Evolutionary conservation across 345 rosid species (phyloP).

Genomic region (Hibiscus syriacus): DNA sequence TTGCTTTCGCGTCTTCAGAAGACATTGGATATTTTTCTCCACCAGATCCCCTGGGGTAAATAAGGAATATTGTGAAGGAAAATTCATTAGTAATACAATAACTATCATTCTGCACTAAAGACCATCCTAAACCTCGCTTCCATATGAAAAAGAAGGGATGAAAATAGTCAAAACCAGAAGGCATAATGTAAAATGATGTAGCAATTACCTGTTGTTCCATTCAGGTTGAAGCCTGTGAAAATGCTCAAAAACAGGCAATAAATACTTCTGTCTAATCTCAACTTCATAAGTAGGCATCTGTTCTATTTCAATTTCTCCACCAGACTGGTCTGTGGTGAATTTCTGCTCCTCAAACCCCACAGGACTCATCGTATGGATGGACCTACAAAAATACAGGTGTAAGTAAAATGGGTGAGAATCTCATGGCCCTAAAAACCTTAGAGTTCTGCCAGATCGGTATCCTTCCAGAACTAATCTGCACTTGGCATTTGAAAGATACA

Average conservation of each 20-base stretch:
- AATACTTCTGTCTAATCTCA: conserved; percentile 73
- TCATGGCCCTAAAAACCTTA: conserved; percentile 42
- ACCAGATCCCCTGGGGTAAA: conserved; percentile 34
- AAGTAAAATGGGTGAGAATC: conserved; percentile 8
- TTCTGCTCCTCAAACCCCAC: conserved; percentile 23
- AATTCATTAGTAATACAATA: neutral
- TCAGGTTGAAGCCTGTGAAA: conserved; percentile 45
- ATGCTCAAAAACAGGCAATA: conserved; percentile 71
- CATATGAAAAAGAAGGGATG: too few relatives aligned
- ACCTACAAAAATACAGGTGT: conserved; percentile 28
- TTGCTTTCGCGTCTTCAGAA: conserved; percentile 29
- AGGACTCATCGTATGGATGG: conserved; percentile 48
- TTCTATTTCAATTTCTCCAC: conserved; percentile 79
- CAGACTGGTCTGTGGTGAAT: conserved; percentile 21
- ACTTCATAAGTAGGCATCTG: conserved; percentile 53
- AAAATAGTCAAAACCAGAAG: neutral
- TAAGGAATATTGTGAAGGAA: neutral
- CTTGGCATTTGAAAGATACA: conserved; percentile 89
- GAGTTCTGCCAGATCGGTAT: conserved; percentile 81
- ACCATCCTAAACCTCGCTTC: too few relatives aligned
- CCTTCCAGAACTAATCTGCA: too few relatives aligned
- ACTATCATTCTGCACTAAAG: too few relatives aligned
- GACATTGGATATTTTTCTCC: conserved; percentile 19
- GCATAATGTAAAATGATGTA: neutral
- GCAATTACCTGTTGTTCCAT: conserved; percentile 55